Conservation (phyloP, 2,329 filamentous ascomycete species). For the Penicillium sp. region DNA sequence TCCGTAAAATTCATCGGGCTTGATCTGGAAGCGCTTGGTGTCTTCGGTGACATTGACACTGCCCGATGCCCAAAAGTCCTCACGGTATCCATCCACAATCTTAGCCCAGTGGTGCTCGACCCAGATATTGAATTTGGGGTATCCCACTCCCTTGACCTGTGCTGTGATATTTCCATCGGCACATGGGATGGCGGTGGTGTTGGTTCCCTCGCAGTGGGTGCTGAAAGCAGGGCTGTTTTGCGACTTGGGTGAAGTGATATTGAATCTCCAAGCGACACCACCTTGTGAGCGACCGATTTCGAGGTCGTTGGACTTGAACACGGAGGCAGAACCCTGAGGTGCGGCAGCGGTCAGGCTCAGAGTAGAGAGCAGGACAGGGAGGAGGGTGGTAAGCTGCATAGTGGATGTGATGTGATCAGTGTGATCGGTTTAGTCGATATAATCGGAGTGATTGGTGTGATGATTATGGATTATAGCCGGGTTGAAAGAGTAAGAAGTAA, state of each 20-base stretch:
- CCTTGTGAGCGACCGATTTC: conserved; percentile 36
- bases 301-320: conserved; percentile 39
- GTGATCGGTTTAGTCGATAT: too few relatives aligned
- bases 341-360: conserved; percentile 25
- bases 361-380: conserved; percentile 31
- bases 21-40: conserved; percentile 24
- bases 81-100: conserved; percentile 13
- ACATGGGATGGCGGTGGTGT: conserved; percentile 30
- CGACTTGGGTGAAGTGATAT: conserved; percentile 31
- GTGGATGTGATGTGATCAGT: conserved; percentile 5
- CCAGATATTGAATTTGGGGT: conserved; percentile 32
- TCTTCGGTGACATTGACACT: conserved; percentile 28
- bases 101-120: conserved; percentile 33
- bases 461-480: conserved; percentile 2
- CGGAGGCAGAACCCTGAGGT: conserved; percentile 24
- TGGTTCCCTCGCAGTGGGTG: conserved; percentile 37
- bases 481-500: background rate
- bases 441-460: background rate
- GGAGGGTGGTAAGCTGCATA: conserved; percentile 35
- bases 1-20: conserved; percentile 26
- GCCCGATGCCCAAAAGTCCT: conserved; percentile 22
- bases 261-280: conserved; percentile 39
- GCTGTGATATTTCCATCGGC: conserved; percentile 29
- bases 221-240: conserved; percentile 39
- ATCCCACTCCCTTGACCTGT: conserved; percentile 18